Base-by-base conservation (phyloP, 495 filamentous ascomycete species). In the Aspergillus saccharolyticus region DNA sequence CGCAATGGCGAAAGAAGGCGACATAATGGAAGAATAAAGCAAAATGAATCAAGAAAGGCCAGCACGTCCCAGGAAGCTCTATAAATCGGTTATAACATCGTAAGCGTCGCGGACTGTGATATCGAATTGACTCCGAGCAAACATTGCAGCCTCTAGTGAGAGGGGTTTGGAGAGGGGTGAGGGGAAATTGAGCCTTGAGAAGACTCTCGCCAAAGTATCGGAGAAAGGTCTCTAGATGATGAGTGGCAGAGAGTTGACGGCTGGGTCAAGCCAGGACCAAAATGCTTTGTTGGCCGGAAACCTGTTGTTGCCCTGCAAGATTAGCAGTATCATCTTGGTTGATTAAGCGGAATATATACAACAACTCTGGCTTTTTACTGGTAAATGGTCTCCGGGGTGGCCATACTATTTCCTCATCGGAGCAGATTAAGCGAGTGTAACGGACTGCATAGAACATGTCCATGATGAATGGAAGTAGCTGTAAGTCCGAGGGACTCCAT, bases 1-100 rank as follows among this genome's bases (percentile, higher is more conserved):
- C 52, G 47, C 39, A 33, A 52, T 58, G 33, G 55, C 44, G 44
- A 58, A 43, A 55, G 54, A 61, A 39, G 56, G 58, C 47, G 52
- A 56, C 66, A 56, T 65, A 56, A 56, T 56, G 42, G 12, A 54
- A 45, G 10, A 39, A 39, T 16, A n/a, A 8, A 20, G 39, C 12
- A 18, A 15, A 12, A 28, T n/a, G 12, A 21, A 45, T 24, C 17
- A 24, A 17, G 33, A 20, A 52, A 46, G n/a, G 18, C 43, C 30
- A 19, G 46, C 28, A 42, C 33, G 17, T 44, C 42, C 30, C 30
- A 39, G 19, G 28, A 17, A 28, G 43, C 19, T 24, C 18, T n/a
- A 44, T 22, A 3, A 28, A 20, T 42, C 25, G 4, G 2, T 39
- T 39, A 39, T 39, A 39, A 39, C 33, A 39, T 39, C 33, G 33